phyloP scores from a whole-genome alignment of 2,329 filamentous ascomycete species.

The Venturiaceae sp. region DNA sequence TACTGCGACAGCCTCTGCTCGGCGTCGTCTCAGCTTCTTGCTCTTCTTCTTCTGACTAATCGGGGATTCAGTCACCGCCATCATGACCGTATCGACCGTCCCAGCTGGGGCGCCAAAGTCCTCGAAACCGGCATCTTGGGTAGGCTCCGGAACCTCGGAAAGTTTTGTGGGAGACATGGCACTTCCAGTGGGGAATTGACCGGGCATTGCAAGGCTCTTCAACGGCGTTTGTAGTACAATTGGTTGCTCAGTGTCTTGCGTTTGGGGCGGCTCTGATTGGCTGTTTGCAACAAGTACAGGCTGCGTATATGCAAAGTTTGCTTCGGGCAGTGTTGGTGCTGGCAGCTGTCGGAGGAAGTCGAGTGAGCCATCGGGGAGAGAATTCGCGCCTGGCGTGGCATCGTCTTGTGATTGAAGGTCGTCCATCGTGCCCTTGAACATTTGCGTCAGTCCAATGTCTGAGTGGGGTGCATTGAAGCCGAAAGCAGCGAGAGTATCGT shows the following conservation, averaged over 20 bases:
- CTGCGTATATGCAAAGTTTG: not conserved
- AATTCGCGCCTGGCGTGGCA: not conserved
- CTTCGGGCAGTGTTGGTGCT: constrained; percentile 16
- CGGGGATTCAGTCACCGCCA: constrained; percentile 54
- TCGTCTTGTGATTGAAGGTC: constrained; percentile 25
- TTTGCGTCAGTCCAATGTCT: constrained; percentile 70
- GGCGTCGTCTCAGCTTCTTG: constrained; percentile 38
- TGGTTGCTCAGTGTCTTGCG: not conserved
- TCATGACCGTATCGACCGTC: constrained; percentile 60
- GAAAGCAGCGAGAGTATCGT: constrained; percentile 13
- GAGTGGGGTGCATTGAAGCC: constrained; percentile 3
- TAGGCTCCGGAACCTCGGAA: constrained; percentile 63
- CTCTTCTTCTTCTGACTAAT: constrained; percentile 48
- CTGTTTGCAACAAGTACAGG: constrained; percentile 1
- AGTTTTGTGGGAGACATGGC: constrained; percentile 44
- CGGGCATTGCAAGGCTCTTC: not conserved
- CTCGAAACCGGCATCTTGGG: constrained; percentile 72
- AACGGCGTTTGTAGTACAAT: not conserved
- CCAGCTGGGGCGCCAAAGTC: constrained; percentile 54
- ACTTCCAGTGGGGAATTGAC: not conserved
- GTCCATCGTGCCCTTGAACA: constrained; percentile 84
- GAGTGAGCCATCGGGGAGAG: constrained; percentile 14
- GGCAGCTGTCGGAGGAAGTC: constrained; percentile 22
- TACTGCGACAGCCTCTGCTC: constrained; percentile 24
- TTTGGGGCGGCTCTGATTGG: not conserved